Percentiles rank a stretch among this genome's conserved stretches.
Conservation (phyloP, 306 rosid genomes). For the Cucumis sativus region DNA sequence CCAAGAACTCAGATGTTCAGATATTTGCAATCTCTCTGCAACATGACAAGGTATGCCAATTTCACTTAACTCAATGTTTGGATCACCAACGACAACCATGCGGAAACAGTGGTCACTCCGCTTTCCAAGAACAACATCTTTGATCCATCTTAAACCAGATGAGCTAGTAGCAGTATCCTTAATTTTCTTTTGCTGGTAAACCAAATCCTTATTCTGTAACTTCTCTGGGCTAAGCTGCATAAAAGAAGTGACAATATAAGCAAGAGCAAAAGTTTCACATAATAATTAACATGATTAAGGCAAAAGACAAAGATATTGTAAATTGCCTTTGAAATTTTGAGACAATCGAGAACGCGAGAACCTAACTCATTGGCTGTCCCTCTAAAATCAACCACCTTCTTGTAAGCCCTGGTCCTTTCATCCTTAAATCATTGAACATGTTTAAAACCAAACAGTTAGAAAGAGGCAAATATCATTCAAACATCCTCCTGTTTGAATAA, state of each 20-base stretch:
- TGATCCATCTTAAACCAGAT: conserved; percentile 87
- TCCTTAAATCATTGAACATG: conserved; percentile 44
- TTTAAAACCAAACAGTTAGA: conserved; percentile 15
- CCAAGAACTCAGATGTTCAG: conserved; percentile 54
- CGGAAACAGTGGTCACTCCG: conserved; percentile 78
- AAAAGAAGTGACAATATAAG: conserved; percentile 22
- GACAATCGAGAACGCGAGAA: conserved; percentile 67
- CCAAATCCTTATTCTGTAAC: conserved; percentile 32
- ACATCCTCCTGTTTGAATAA: not conserved
- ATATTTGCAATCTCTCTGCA: conserved; percentile 64
- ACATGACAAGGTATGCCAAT: conserved; percentile 73
- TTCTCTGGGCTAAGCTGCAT: conserved; percentile 70
- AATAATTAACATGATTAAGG: conserved; percentile 8
- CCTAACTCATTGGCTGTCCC: conserved; percentile 68
- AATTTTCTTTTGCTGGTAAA: conserved; percentile 38
- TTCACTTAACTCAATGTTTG: conserved; percentile 63
- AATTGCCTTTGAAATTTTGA: conserved; percentile 79
- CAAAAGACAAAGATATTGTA: conserved; percentile 1
- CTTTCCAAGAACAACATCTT: conserved; percentile 90
- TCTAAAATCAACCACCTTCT: conserved; percentile 70
- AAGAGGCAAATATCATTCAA: conserved; percentile 1
- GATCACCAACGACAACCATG: conserved; percentile 81
- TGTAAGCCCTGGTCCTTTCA: conserved; percentile 61
- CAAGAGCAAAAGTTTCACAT: conserved; percentile 5
- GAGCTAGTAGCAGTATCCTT: conserved; percentile 55